Base-by-base conservation (phyloP, 2,329 filamentous ascomycete genomes). In the Zelopaecilomyces penicillatus region DNA sequence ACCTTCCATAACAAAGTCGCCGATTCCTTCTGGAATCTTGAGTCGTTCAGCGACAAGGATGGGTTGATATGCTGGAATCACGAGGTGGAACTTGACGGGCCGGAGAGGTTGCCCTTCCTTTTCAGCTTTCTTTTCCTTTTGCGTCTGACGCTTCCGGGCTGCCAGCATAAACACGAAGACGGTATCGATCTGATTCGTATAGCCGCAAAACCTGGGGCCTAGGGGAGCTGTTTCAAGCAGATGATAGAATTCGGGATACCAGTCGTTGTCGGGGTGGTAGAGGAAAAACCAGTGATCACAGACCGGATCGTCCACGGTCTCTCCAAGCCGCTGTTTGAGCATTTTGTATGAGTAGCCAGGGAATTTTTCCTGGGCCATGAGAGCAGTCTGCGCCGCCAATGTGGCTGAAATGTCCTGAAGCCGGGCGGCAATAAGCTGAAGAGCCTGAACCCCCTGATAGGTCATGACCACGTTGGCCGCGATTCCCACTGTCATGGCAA, bases 181-280 rank as follows among this genome's bases (percentile, higher is more conserved):
- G 0, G 64, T 65, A 45, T 68, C 65, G 27, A 68, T 59, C 43
- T 67, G 63, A 35, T 67, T 66, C 30, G 64, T 65, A 47, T 66
- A 65, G 27, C 65, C 65, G 45, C 64, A 64, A 36, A 68, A 68
- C 2, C 57, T 53, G 5, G 60, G 57, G 4, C 58, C 58, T 0
- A 67, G 48, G 3, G 61, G 63, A 7, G 56, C 56, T 4, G 60
- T 54, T 8, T 65, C 58, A 10, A 67, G 48, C 0, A 67, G 54
- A 5, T 65, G 59, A 40, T 65, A 65, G 44, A 68, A 68, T 4
- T 59, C 60, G 9, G 64, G 62, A 36, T 68, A 65, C 65, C 65
- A 68, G 39, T 66, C 63, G 35, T 63, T 66, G 32, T 68, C 65
- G 2, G 65, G 65, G 30, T 68, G 65, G 32, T 61, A 68, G 3